Evolutionary conservation across 2,329 filamentous ascomycete genomes (phyloP), one percentile per base, ranked within the genome.

Genomic region (Aspergillus unguis): DNA sequence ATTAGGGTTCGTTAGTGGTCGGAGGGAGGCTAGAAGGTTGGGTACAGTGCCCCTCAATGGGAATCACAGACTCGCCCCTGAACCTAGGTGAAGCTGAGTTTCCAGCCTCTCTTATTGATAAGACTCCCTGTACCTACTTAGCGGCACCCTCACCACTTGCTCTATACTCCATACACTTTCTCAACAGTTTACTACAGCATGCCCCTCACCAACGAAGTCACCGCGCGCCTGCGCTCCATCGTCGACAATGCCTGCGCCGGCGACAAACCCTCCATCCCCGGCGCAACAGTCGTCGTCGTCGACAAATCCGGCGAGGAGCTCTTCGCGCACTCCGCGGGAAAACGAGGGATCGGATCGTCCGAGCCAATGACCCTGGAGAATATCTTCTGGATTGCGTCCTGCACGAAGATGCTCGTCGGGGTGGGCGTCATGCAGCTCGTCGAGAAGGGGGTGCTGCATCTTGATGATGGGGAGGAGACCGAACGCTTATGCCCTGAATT

Each of bases 361-460:
- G 76, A 82, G 42, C 71, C 77, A 3, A 83, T 88, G 79, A 77
- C 77, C 0, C 67, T 83, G 0, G 83, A 88, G 36, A 82, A 74
- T 6, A 70, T 83, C 1, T 87, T 85, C 60, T 82, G 78, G 77
- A 77, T 82, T 23, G 78, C 79, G 1, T 79, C 76, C 1, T 80
- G 77, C 62, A 80, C 76, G 1, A 78, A 78, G 59, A 60, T 78
- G 48, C 58, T 79, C 0, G 65, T 65, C 3, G 70, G 67, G 0
- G 71, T 79, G 38, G 75, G 75, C 0, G 76, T 72, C 44, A 74
- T 79, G 75, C 76, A 79, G 57, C 65, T 76, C 5, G 71, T 77
- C 3, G 76, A 79, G 56, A 65, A 74, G 53, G 74, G 72, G 0
- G 62, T 63, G 10, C 57, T 79, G 3, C 58, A 58, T 0, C 62